phyloP scores from a whole-genome alignment of 2,329 filamentous ascomycete genomes.

The Diplodia scrobiculata region DNA sequence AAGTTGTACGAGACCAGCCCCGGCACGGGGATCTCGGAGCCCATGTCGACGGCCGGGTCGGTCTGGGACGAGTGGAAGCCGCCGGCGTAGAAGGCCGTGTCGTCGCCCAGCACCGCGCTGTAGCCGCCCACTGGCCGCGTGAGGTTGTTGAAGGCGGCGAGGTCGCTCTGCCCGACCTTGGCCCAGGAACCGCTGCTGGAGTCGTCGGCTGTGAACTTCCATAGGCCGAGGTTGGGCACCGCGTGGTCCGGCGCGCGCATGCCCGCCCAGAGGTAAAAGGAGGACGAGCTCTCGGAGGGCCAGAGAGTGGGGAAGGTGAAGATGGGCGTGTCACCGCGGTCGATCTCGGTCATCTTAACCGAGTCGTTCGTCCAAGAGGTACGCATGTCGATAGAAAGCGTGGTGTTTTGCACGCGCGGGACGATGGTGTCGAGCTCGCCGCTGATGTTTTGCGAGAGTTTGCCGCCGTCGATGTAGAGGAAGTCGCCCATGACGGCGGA shows the following conservation, averaged over 20 bases:
- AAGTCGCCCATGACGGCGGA: not conserved
- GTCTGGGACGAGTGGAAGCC: not conserved
- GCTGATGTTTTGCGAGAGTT: not conserved
- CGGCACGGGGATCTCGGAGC: not conserved
- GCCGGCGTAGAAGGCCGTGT: not conserved
- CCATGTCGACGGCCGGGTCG: not conserved
- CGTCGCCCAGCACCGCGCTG: not conserved
- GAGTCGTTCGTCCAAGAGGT: constrained; percentile 17
- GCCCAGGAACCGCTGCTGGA: not conserved
- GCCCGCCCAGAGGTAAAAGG: constrained; percentile 23
- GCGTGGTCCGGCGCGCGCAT: not conserved
- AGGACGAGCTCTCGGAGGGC: not conserved
- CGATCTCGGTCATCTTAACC: not conserved
- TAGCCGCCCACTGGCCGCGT: not conserved
- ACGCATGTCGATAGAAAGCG: constrained; percentile 21
- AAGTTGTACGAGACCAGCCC: constrained; percentile 25
- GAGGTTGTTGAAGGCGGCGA: not conserved
- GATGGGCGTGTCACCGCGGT: constrained; percentile 11
- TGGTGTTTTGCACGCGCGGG: not conserved
- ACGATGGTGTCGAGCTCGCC: constrained; percentile 2
- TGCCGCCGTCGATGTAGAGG: constrained; percentile 22
- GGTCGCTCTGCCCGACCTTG: not conserved
- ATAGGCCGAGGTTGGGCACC: not conserved
- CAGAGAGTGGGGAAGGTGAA: not conserved
- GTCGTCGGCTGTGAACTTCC: not conserved